Evolutionary conservation across 371 early-diverging fungal species (phyloP).

Genomic region (Paraphysoderma sedebokerense): DNA sequence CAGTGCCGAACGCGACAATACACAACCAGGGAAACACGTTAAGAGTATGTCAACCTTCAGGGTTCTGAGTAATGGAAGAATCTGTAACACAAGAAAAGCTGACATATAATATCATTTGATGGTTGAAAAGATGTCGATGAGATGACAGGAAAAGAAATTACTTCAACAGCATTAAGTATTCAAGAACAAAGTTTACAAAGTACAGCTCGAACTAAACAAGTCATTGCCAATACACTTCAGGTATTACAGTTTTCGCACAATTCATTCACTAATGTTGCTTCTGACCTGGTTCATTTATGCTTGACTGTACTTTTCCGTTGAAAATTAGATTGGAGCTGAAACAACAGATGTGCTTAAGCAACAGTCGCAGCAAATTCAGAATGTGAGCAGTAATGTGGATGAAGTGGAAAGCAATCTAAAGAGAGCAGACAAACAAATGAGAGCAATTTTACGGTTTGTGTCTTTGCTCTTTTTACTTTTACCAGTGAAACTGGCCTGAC

Average conservation of each 20-base stretch:
- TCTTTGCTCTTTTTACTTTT: too few species aligned
- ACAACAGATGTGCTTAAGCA: conserved; percentile 19
- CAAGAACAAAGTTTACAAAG: conserved; percentile 25
- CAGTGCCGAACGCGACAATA: conserved; percentile 5
- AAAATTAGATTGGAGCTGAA: conserved; percentile 18
- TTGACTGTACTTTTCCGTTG: background rate
- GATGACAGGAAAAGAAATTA: conserved; percentile 30
- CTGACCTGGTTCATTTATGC: background rate
- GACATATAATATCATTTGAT: background rate
- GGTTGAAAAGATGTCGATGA: conserved; percentile 16
- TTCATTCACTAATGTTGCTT: background rate
- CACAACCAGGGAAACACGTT: too few species aligned
- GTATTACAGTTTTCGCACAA: conserved; percentile 4
- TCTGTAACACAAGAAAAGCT: too few species aligned
- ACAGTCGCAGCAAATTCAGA: conserved; percentile 29
- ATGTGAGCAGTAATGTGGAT: conserved; percentile 26
- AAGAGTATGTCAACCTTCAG: too few species aligned
- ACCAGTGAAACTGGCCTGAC: too few species aligned
- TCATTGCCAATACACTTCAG: conserved; percentile 26
- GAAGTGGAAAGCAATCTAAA: conserved; percentile 29
- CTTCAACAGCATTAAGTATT: conserved; percentile 17
- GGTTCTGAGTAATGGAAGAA: too few species aligned
- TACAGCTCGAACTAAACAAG: conserved; percentile 16
- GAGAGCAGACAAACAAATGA: conserved; percentile 33
- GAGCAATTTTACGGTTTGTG: conserved; percentile 27